phyloP scores from a whole-genome alignment of 2,329 filamentous ascomycete species.

The Truncatella angustata region DNA sequence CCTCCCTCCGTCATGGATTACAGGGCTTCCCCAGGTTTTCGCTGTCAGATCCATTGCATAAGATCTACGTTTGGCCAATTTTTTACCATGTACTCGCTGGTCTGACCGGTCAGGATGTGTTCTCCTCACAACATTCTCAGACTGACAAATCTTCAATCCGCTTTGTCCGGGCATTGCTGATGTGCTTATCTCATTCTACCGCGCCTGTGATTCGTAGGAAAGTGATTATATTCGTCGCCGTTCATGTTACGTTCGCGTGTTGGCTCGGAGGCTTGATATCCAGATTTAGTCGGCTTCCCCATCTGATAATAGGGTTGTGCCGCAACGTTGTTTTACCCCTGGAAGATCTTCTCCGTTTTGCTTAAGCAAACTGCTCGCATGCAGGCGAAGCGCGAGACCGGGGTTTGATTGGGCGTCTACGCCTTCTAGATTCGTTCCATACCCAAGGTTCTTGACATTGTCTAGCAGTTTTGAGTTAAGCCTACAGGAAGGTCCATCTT shows the following conservation, averaged over 20 bases:
- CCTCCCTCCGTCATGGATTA: background rate
- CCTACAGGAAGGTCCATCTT: constrained; percentile 4
- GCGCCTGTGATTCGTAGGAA: too few relatives aligned
- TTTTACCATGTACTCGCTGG: too few relatives aligned
- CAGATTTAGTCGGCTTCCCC: background rate
- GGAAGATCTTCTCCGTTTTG: constrained; percentile 2
- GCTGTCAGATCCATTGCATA: constrained; percentile 2
- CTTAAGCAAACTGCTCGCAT: background rate
- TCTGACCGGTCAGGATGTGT: too few relatives aligned
- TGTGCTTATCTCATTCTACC: too few relatives aligned
- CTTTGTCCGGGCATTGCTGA: too few relatives aligned
- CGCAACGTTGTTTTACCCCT: background rate
- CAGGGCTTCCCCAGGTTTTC: constrained; percentile 7
- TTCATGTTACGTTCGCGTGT: too few relatives aligned
- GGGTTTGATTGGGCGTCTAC: constrained; percentile 3
- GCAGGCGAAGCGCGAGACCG: constrained; percentile 1
- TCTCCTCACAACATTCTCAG: too few relatives aligned
- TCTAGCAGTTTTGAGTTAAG: constrained; percentile 5
- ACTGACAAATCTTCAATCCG: too few relatives aligned
- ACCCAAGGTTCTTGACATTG: constrained; percentile 1
- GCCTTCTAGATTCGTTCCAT: constrained; percentile 10
- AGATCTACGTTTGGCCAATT: too few relatives aligned
- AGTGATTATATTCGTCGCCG: too few relatives aligned
- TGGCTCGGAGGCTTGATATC: too few relatives aligned
- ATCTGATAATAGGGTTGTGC: constrained; percentile 2